Percentiles rank a stretch among this genome's conserved stretches.
phyloP scores from a whole-genome alignment of 202 grass and related monocot genomes.

The Zoysia matrella region DNA sequence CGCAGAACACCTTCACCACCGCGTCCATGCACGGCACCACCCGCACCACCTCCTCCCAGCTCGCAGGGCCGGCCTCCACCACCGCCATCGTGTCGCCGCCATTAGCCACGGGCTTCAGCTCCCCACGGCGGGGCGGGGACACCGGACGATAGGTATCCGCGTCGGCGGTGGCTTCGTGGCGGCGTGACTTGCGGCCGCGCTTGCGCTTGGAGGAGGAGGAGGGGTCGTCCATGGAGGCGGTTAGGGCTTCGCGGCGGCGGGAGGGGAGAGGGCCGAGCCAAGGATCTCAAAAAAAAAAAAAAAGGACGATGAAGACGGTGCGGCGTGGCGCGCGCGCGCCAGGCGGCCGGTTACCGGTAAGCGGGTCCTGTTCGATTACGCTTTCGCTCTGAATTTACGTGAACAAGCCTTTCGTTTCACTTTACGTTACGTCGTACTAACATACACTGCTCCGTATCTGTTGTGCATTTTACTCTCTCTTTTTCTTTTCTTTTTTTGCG shows the following conservation, averaged over 20 bases:
- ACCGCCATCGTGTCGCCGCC: constrained; percentile 37
- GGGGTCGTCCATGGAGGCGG: constrained; percentile 56
- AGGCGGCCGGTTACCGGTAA: too few species aligned
- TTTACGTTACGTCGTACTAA: too few species aligned
- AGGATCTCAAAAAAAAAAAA: not conserved
- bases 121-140: constrained; percentile 45
- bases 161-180: constrained; percentile 36
- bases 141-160: constrained; percentile 34
- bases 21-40: constrained; percentile 91
- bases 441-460: too few species aligned
- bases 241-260: constrained; percentile 53
- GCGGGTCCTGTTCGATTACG: too few species aligned
- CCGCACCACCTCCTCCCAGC: constrained; percentile 73
- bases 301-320: not conserved
- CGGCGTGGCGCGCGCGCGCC: too few species aligned
- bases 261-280: constrained; percentile 9
- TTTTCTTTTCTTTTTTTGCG: too few species aligned
- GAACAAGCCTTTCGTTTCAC: too few species aligned
- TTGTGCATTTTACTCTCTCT: too few species aligned
- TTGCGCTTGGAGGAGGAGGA: constrained; percentile 61
- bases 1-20: constrained; percentile 98
- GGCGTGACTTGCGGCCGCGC: constrained; percentile 55
- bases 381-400: too few species aligned
- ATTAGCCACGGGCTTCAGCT: constrained; percentile 46
- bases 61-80: constrained; percentile 40